phyloP scores from a whole-genome alignment of 164 flowering plant species.

The Cinnamomum chago region DNA sequence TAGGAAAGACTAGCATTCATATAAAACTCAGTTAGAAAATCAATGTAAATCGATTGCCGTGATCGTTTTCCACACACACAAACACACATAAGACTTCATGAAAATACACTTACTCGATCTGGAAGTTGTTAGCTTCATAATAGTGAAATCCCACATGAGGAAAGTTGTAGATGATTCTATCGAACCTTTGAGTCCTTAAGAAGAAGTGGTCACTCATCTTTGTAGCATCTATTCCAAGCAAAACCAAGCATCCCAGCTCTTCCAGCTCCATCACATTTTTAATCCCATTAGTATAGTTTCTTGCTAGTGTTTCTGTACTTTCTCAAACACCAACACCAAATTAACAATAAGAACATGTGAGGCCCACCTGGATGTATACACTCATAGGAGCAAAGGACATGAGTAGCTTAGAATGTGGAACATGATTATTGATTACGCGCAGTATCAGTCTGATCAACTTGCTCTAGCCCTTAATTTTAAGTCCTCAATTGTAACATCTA shows the following conservation, averaged over 20 bases:
- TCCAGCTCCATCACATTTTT: constrained; percentile 20
- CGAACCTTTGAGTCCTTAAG: constrained; percentile 25
- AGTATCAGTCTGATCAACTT: no score
- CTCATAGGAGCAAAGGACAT: no score
- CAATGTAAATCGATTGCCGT: no score
- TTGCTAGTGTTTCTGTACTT: not conserved
- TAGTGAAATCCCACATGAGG: constrained; percentile 42
- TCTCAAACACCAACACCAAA: not conserved
- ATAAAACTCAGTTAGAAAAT: not conserved
- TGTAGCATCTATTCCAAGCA: constrained; percentile 32
- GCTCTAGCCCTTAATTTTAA: no score
- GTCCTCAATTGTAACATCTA: no score
- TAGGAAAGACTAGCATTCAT: not conserved
- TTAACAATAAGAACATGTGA: no score
- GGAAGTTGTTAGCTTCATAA: constrained; percentile 1
- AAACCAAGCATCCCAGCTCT: constrained; percentile 23
- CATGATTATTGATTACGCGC: no score
- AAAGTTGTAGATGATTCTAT: constrained; percentile 45
- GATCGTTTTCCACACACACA: no score
- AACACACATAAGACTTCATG: no score
- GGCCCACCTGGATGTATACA: no score
- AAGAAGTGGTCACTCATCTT: constrained; percentile 24
- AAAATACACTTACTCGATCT: constrained; percentile 9
- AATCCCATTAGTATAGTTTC: constrained; percentile 4
- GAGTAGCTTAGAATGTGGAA: no score